A percentile compares a stretch with the other conserved stretches of the same genome.
Conservation (phyloP, 2,329 filamentous ascomycete genomes). For the Macrophomina pseudophaseolina region DNA sequence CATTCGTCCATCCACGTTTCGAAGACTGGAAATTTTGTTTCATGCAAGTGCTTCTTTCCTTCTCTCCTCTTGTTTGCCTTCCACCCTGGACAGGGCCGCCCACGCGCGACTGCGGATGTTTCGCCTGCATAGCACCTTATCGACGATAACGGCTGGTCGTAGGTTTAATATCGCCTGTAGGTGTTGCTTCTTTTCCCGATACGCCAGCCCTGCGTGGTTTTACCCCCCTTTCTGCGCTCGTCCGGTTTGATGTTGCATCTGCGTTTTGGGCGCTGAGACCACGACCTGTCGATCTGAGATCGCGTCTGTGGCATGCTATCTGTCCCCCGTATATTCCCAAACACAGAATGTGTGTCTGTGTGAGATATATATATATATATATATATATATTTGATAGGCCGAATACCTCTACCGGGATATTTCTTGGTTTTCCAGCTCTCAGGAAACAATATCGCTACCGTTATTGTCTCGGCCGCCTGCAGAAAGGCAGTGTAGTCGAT, state of each 20-base stretch:
- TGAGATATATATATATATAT: no score
- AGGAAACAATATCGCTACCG: neutral
- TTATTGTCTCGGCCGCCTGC: neutral
- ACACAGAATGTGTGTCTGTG: no score
- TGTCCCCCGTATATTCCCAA: neutral
- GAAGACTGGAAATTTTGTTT: neutral
- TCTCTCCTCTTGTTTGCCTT: no score
- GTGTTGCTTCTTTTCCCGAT: neutral
- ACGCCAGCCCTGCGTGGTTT: neutral
- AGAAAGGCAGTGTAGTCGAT: neutral
- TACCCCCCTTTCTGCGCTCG: neutral
- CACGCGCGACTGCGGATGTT: conserved; percentile 6
- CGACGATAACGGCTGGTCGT: neutral
- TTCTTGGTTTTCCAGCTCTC: neutral
- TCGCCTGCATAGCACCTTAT: conserved; percentile 1
- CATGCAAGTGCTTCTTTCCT: neutral
- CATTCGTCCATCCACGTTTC: conserved; percentile 1
- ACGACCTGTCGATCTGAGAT: conserved; percentile 6
- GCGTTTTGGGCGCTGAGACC: neutral
- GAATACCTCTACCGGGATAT: neutral
- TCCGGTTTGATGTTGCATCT: neutral
- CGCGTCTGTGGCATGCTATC: neutral
- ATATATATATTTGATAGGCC: no score
- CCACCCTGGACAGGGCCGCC: neutral
- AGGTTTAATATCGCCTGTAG: neutral